Evolutionary conservation across 257 asterid species (phyloP).

Genomic region (Jacaranda copaia): DNA sequence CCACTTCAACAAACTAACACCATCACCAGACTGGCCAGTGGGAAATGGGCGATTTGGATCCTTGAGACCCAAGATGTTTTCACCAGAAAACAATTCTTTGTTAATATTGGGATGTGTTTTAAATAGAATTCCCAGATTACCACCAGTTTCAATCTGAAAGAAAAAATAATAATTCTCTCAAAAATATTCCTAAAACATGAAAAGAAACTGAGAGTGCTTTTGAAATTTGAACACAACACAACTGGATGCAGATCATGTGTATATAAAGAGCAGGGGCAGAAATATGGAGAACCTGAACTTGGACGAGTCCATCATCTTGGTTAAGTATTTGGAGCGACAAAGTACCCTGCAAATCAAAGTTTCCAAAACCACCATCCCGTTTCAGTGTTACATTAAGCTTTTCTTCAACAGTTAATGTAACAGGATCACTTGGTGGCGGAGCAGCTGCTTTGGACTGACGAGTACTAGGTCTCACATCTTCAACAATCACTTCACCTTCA

Average conservation of each 20-base stretch:
- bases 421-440: slow-evolving; percentile 83
- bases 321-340: slow-evolving; percentile 83
- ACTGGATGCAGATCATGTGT: slow-evolving; percentile 26
- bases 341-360: slow-evolving; percentile 88
- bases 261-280: slow-evolving; percentile 12
- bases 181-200: slow-evolving; percentile 28
- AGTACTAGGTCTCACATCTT: slow-evolving; percentile 78
- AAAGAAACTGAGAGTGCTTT: slow-evolving; percentile 2
- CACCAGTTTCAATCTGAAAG: slow-evolving; percentile 85
- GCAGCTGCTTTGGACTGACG: slow-evolving; percentile 79
- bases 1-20: slow-evolving; percentile 86
- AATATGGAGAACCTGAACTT: slow-evolving; percentile 76
- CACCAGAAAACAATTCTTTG: slow-evolving; percentile 80
- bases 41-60: slow-evolving; percentile 89
- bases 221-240: slow-evolving; percentile 4
- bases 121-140: slow-evolving; percentile 75
- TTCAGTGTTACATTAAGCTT: slow-evolving; percentile 73
- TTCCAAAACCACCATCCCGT: slow-evolving; percentile 87
- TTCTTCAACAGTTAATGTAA: slow-evolving; percentile 86
- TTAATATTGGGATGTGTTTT: slow-evolving; percentile 95
- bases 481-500: slow-evolving; percentile 88
- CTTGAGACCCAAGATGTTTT: slow-evolving; percentile 82
- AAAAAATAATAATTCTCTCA: slow-evolving; percentile 12
- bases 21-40: slow-evolving; percentile 78
- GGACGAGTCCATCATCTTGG: slow-evolving; percentile 88